A percentile compares a stretch with the other conserved stretches of the same genome.
Evolutionary conservation across 345 rosid species (phyloP).

Genomic region (Xanthoceras sorbifolium): DNA sequence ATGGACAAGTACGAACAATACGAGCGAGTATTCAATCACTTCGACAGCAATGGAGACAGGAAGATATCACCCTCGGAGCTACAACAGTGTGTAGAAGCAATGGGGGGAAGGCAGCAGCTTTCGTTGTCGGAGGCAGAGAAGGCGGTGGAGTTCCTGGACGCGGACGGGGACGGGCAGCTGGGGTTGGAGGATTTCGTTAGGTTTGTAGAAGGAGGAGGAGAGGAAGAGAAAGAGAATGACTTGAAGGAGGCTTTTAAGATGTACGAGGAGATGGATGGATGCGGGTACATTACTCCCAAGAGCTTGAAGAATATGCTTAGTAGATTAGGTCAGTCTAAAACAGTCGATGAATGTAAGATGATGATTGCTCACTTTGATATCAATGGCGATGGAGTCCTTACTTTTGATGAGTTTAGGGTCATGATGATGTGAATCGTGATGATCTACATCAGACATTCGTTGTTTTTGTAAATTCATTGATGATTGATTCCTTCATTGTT

Average conservation of each 20-base stretch:
- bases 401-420: constrained; percentile 62
- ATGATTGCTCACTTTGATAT: constrained; percentile 63
- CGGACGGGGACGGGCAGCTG: constrained; percentile 46
- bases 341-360: constrained; percentile 45
- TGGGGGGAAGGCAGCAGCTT: constrained; percentile 42
- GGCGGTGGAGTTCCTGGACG: constrained; percentile 28
- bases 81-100: constrained; percentile 37
- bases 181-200: constrained; percentile 55
- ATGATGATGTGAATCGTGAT: constrained; percentile 50
- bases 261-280: constrained; percentile 49
- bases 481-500: not conserved
- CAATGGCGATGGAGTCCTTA: constrained; percentile 59
- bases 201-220: constrained; percentile 48
- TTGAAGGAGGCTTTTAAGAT: constrained; percentile 56
- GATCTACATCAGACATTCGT: not conserved
- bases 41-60: constrained; percentile 47
- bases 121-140: constrained; percentile 32
- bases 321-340: constrained; percentile 49
- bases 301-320: constrained; percentile 61
- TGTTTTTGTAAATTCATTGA: not conserved
- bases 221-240: constrained; percentile 48
- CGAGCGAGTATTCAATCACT: constrained; percentile 44
- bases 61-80: constrained; percentile 53
- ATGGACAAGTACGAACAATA: constrained; percentile 33
- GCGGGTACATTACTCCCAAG: constrained; percentile 55